Evolutionary conservation across 495 filamentous ascomycete species (phyloP).

Genomic region (Entonaema liquescens): DNA sequence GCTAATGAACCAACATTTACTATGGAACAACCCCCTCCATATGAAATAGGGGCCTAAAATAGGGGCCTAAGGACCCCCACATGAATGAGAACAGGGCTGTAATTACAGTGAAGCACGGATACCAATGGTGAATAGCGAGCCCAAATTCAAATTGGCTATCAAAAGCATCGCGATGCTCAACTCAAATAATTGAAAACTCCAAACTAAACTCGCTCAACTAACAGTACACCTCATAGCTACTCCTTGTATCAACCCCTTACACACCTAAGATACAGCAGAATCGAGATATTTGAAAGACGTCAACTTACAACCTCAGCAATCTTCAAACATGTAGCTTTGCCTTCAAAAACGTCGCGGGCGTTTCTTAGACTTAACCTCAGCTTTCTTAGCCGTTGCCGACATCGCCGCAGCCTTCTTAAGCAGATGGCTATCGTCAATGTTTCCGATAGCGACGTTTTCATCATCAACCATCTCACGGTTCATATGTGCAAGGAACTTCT

Average conservation of each 20-base stretch:
- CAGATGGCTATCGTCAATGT: conserved; percentile 35
- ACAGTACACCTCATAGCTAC: background rate
- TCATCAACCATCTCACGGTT: conserved; percentile 66
- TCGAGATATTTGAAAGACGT: background rate
- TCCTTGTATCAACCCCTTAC: background rate
- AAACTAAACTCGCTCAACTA: background rate
- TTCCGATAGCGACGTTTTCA: conserved; percentile 59
- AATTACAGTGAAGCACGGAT: too few species aligned
- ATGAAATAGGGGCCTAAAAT: conserved; percentile 6
- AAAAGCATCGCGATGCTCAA: background rate
- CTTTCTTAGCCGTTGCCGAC: conserved; percentile 5
- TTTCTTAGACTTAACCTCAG: conserved; percentile 30
- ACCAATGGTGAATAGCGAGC: background rate
- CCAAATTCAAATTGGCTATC: background rate
- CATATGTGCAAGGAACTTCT: conserved; percentile 64
- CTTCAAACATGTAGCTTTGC: background rate
- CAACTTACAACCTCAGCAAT: background rate
- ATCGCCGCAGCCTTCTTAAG: conserved; percentile 11
- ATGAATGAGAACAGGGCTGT: background rate
- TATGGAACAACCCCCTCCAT: conserved; percentile 34
- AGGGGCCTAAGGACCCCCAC: background rate
- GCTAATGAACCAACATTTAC: conserved; percentile 4
- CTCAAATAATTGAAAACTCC: background rate
- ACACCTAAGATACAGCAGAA: background rate
- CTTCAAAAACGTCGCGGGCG: conserved; percentile 26